A percentile compares a stretch with the other conserved stretches of the same genome.
phyloP scores from a whole-genome alignment of 108 stramenopile species.

The Nitzschia sp. region DNA sequence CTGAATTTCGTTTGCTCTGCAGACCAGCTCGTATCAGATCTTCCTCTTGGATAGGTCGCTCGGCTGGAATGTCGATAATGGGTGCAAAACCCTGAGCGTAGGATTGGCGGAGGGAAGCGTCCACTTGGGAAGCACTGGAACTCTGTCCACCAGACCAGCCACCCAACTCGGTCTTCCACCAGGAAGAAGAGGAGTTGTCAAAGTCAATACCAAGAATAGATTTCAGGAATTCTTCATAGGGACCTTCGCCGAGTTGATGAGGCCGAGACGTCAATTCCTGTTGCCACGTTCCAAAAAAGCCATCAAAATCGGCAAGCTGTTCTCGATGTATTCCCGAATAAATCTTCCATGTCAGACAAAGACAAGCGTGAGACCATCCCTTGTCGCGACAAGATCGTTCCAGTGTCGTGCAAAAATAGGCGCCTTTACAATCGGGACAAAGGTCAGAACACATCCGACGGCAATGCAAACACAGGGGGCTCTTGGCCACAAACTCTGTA shows the following conservation, averaged over 20 bases:
- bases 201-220: constrained; percentile 34
- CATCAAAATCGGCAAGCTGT: constrained; percentile 56
- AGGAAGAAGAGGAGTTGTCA: constrained; percentile 20
- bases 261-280: constrained; percentile 42
- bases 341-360: constrained; percentile 74
- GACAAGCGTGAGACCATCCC: constrained; percentile 82
- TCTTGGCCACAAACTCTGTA: constrained; percentile 44
- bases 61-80: constrained; percentile 52
- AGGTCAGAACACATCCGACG: constrained; percentile 55
- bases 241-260: constrained; percentile 57
- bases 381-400: constrained; percentile 34
- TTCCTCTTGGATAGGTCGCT: constrained; percentile 38
- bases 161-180: constrained; percentile 79
- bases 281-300: constrained; percentile 55
- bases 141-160: constrained; percentile 81
- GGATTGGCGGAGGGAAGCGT: constrained; percentile 47
- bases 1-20: constrained; percentile 30
- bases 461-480: constrained; percentile 78
- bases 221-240: constrained; percentile 56
- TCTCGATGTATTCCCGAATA: constrained; percentile 55
- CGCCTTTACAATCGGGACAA: constrained; percentile 63
- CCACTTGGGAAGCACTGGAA: constrained; percentile 58
- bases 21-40: constrained; percentile 34
- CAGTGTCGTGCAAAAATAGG: constrained; percentile 68
- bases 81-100: constrained; percentile 74